Evolutionary conservation across 2,329 filamentous ascomycete genomes (phyloP).

Genomic region (Aphanocladium album): DNA sequence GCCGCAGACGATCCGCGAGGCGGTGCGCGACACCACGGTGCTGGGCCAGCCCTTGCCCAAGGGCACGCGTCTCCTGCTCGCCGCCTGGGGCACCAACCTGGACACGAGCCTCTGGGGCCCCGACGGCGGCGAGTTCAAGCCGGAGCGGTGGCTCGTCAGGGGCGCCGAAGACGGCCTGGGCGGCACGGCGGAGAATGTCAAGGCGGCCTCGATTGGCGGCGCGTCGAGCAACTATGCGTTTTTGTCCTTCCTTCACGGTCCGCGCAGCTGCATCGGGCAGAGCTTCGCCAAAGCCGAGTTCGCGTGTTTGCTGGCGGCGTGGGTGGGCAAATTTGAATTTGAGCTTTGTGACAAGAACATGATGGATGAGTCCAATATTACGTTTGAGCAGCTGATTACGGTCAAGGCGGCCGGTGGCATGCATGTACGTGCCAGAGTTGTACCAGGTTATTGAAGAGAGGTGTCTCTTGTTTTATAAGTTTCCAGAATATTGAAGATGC

Average conservation of each 20-base stretch:
- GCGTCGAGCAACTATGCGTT: slow-evolving; percentile 65
- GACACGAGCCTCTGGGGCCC: slow-evolving; percentile 60
- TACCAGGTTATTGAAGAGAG: background rate
- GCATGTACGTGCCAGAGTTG: background rate
- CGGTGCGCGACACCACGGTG: slow-evolving; percentile 52
- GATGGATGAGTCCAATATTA: background rate
- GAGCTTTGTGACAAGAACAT: background rate
- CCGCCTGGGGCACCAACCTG: slow-evolving; percentile 57
- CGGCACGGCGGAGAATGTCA: slow-evolving; percentile 31
- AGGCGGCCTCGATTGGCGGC: slow-evolving; percentile 59
- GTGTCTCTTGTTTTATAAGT: too few relatives aligned
- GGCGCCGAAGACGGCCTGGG: slow-evolving; percentile 31
- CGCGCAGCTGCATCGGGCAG: slow-evolving; percentile 75
- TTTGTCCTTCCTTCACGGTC: slow-evolving; percentile 78
- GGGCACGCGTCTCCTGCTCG: slow-evolving; percentile 57
- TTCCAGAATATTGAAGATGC: too few relatives aligned
- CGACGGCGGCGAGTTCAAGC: slow-evolving; percentile 61
- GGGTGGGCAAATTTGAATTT: slow-evolving; percentile 37
- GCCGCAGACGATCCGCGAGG: slow-evolving; percentile 56
- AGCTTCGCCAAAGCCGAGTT: slow-evolving; percentile 70
- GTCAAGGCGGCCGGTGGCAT: background rate
- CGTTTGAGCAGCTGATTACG: slow-evolving; percentile 5
- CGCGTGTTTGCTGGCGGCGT: slow-evolving; percentile 63
- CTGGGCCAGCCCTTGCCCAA: slow-evolving; percentile 57
- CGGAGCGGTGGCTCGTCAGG: slow-evolving; percentile 56